Conservation (phyloP, 257 asterid species). For the Solanum microdontum region DNA sequence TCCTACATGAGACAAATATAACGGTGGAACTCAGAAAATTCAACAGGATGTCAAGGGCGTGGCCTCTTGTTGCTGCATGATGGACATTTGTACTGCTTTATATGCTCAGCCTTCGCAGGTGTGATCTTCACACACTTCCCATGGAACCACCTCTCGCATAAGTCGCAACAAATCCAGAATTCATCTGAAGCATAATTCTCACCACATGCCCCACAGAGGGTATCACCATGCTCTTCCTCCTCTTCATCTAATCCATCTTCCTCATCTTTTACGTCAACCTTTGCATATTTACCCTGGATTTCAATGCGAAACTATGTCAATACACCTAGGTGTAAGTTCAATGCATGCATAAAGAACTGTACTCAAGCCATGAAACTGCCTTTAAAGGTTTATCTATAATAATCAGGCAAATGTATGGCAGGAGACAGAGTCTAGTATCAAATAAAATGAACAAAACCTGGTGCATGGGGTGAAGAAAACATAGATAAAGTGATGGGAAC, state of each 20-base stretch:
- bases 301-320: not conserved
- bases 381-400: not conserved
- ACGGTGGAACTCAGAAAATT: not conserved
- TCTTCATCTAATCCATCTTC: conserved; percentile 22
- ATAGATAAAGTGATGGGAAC: not conserved
- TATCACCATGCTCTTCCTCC: conserved; percentile 62
- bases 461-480: not conserved
- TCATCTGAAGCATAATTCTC: conserved; percentile 49
- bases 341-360: not conserved
- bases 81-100: conserved; percentile 84
- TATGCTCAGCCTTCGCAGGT: conserved; percentile 75
- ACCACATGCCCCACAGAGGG: conserved; percentile 72
- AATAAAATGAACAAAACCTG: not conserved
- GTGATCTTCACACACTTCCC: conserved; percentile 81
- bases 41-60: conserved; percentile 23
- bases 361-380: not conserved
- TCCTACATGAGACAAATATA: not conserved
- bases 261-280: conserved; percentile 19
- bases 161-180: conserved; percentile 75
- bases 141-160: conserved; percentile 81
- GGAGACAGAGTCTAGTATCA: not conserved
- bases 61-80: conserved; percentile 63
- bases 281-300: conserved; percentile 21
- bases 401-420: not conserved
- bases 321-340: not conserved